Evolutionary conservation across 2,329 filamentous ascomycete genomes (phyloP), one percentile per base, ranked within the genome.

Genomic region (Orbilia ellipsospora): DNA sequence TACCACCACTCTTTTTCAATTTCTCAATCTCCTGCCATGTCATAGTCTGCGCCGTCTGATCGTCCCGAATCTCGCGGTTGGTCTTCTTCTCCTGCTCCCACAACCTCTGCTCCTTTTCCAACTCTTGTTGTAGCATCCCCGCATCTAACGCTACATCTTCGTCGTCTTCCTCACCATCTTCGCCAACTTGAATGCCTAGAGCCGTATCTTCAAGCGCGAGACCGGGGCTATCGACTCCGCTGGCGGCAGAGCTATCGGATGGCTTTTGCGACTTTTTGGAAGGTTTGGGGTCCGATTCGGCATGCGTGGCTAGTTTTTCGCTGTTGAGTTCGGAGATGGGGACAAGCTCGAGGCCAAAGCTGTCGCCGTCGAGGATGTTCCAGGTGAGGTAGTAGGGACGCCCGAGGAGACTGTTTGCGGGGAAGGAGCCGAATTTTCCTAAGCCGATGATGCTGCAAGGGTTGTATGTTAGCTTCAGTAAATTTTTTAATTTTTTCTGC

Each of bases 391-490:
- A 89, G 81, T 92, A 97, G 0, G 95, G 95, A 6, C 95, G 90
- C n/a, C 93, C 91, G 77, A 99, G 88, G 54, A 99, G 88, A 36
- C 95, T 87, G 81, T 98, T 97, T 62, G 92, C 89, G 15, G 92
- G 90, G 81, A 99, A 97, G 1, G 89, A 89, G 78, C 95, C 95
- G 82, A 95, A 96, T 87, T 97, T 98, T 67, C 93, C 93, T 40
- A 98, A 86, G 1, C 92, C 93, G 78, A 98, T 91, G 52, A 89
- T 92, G 48, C 94, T 97, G 78, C 79, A 45, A 75, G 70, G 79
- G 79, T 77, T 80, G 76, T 20, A 77, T 68, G 76, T 79, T 77
- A 80, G 80, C 78, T 79, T 48, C 44, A 80, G 66, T 79, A 23
- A n/a, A n/a, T n/a, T n/a, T n/a, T 23, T 23, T 23, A 23, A 77